A percentile compares a stretch with the other conserved stretches of the same genome.
Evolutionary conservation across 2,329 filamentous ascomycete species (phyloP).

Genomic region (Ophiostoma perfectum): DNA sequence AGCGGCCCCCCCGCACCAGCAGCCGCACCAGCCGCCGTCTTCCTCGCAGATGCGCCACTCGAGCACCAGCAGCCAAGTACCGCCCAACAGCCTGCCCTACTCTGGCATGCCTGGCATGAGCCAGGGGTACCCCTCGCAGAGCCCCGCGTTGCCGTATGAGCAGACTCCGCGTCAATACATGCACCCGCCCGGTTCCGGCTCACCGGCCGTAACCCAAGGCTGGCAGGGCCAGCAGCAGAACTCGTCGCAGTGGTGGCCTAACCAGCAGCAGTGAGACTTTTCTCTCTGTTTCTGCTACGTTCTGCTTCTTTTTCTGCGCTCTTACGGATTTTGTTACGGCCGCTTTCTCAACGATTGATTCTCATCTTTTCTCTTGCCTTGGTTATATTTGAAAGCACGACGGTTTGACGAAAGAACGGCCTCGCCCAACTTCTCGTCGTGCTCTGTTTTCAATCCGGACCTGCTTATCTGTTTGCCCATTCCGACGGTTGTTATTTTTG

Average conservation of each 20-base stretch:
- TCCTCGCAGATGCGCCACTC: slow-evolving; percentile 57
- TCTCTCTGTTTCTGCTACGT: background rate
- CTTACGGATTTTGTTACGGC: background rate
- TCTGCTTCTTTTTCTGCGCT: background rate
- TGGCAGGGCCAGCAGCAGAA: slow-evolving; percentile 49
- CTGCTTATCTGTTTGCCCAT: background rate
- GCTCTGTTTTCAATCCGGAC: background rate
- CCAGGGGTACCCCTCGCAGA: slow-evolving; percentile 47
- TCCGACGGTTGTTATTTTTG: background rate
- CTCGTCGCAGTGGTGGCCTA: slow-evolving; percentile 10
- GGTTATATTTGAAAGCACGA: background rate
- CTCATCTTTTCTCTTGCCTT: background rate
- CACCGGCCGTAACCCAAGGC: slow-evolving; percentile 47
- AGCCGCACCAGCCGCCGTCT: slow-evolving; percentile 50
- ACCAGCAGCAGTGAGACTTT: slow-evolving; percentile 11
- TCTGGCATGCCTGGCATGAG: slow-evolving; percentile 57
- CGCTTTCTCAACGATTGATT: background rate
- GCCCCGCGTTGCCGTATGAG: slow-evolving; percentile 56
- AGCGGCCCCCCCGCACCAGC: slow-evolving; percentile 30
- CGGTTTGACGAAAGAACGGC: background rate
- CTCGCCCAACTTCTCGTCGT: background rate
- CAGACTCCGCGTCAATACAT: slow-evolving; percentile 63
- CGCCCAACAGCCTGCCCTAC: slow-evolving; percentile 51
- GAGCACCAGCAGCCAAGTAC: slow-evolving; percentile 50
- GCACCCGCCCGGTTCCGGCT: slow-evolving; percentile 53